Conservation (phyloP, 2,329 filamentous ascomycete genomes). For the Fusarium aywerte region DNA sequence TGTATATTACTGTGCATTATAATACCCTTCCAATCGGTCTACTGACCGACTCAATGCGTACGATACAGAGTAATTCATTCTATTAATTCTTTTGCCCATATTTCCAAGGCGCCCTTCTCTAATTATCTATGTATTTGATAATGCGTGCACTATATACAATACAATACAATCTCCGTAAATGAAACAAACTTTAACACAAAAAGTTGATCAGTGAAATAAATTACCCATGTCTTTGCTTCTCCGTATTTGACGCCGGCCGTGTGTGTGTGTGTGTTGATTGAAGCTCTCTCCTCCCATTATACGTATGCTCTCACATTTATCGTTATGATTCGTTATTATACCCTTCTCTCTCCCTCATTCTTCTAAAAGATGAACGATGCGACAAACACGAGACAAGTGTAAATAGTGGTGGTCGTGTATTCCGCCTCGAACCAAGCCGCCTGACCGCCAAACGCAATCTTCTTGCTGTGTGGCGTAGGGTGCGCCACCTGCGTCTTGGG, state of each 20-base stretch:
- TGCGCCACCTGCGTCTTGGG: slow-evolving; percentile 64
- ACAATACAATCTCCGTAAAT: too few species aligned
- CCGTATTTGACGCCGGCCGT: background rate
- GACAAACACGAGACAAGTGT: slow-evolving; percentile 62
- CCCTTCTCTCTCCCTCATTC: background rate
- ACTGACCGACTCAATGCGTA: background rate
- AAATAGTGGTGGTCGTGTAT: slow-evolving; percentile 62
- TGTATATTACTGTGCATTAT: too few species aligned
- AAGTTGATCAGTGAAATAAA: background rate
- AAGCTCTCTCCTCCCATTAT: background rate
- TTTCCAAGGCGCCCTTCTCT: background rate
- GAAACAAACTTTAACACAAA: background rate
- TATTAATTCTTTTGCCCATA: slow-evolving; percentile 14
- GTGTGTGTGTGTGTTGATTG: background rate
- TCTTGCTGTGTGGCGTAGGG: slow-evolving; percentile 62
- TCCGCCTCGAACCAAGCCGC: slow-evolving; percentile 67
- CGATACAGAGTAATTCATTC: slow-evolving; percentile 9
- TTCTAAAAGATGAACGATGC: slow-evolving; percentile 50
- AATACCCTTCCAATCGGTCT: background rate
- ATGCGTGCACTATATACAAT: slow-evolving; percentile 22
- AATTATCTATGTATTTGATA: slow-evolving; percentile 6
- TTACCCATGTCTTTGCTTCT: background rate
- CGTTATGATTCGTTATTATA: slow-evolving; percentile 43
- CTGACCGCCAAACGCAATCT: slow-evolving; percentile 64
- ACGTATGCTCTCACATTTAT: slow-evolving; percentile 34